These are phyloP conservation scores for Lichtheimia corymbifera DNA, from an alignment of 371 early-diverging fungal species.

Conservation along the genomic window DNA sequence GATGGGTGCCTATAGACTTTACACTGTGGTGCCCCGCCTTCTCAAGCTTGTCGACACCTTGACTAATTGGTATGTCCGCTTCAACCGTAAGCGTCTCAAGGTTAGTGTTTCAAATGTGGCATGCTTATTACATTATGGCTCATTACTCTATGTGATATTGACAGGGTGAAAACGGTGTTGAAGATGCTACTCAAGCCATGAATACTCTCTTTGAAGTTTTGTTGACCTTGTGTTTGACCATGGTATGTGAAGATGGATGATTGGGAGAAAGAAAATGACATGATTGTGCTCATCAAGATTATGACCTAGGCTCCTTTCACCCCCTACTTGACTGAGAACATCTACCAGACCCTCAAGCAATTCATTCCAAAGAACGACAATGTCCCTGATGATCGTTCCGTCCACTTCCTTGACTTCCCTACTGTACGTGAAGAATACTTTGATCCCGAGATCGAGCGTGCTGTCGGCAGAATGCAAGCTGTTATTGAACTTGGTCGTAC, in stretches of 20 bases:
- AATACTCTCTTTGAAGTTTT: slow-evolving; percentile 95
- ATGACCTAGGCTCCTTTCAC: slow-evolving; percentile 90
- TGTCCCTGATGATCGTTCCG: slow-evolving; percentile 78
- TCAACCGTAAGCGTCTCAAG: slow-evolving; percentile 98
- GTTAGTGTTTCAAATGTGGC: not conserved
- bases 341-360: slow-evolving; percentile 92
- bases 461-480: slow-evolving; percentile 93
- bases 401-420: slow-evolving; percentile 95
- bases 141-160: too few species aligned
- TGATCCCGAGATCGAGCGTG: slow-evolving; percentile 92
- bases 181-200: slow-evolving; percentile 84
- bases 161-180: slow-evolving; percentile 83
- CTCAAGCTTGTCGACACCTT: slow-evolving; percentile 93
- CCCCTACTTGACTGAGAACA: slow-evolving; percentile 98
- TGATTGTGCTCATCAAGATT: not conserved
- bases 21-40: slow-evolving; percentile 94
- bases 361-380: slow-evolving; percentile 62
- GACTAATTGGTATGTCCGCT: slow-evolving; percentile 99
- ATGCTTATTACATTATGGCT: too few species aligned
- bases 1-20: slow-evolving; percentile 96
- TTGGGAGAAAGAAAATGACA: not conserved
- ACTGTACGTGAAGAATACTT: slow-evolving; percentile 93
- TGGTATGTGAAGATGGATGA: slow-evolving; percentile 49
- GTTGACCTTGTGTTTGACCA: slow-evolving; percentile 87
- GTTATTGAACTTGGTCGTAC: slow-evolving; percentile 97